Evolutionary conservation across 192 early-diverging fungal species (phyloP).

Genomic region (Coemansia sp.): DNA sequence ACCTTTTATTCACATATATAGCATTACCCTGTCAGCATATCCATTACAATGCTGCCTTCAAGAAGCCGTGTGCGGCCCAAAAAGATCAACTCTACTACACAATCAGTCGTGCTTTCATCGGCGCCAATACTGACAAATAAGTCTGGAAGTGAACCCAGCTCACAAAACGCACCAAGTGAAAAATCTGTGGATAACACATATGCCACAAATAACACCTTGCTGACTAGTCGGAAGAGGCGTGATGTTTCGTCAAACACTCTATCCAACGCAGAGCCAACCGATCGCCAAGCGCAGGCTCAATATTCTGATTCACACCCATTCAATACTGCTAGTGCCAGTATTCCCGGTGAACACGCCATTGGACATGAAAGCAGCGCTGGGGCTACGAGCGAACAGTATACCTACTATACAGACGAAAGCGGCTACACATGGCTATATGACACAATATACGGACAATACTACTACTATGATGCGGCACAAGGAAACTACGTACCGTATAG

Average conservation of each 20-base stretch:
- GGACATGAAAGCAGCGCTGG: neutral
- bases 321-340: too few species aligned
- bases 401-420: constrained; percentile 43
- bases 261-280: too few species aligned
- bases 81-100: constrained; percentile 10
- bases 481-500: constrained; percentile 29
- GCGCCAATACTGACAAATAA: constrained; percentile 27
- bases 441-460: constrained; percentile 40
- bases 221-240: too few species aligned
- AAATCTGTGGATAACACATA: neutral
- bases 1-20: neutral
- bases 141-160: neutral
- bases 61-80: constrained; percentile 31
- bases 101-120: constrained; percentile 17
- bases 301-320: too few species aligned
- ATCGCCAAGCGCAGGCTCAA: too few species aligned
- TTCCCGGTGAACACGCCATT: too few species aligned
- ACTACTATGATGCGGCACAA: constrained; percentile 43
- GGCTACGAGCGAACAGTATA: constrained; percentile 32
- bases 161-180: neutral
- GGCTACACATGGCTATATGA: constrained; percentile 47
- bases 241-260: too few species aligned
- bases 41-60: constrained; percentile 21
- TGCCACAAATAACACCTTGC: neutral
- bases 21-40: neutral